A percentile compares a stretch with the other conserved stretches of the same genome.
phyloP scores from a whole-genome alignment of 2,329 filamentous ascomycete species.

The Curvularia eragrostidis region DNA sequence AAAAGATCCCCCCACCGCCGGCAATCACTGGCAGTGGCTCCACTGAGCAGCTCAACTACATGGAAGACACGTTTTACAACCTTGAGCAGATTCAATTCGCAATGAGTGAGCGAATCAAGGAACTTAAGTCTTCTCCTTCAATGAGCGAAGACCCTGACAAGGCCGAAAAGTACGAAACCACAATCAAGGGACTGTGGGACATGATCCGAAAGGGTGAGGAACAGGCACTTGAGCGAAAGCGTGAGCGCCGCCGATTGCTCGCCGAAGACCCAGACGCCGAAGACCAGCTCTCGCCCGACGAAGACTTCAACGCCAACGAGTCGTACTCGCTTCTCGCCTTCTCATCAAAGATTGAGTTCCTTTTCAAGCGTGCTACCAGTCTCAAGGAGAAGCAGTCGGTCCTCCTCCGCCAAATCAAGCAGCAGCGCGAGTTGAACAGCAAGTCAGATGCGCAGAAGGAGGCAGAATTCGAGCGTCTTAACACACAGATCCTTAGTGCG shows the following conservation, averaged over 20 bases:
- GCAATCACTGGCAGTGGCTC: constrained; percentile 63
- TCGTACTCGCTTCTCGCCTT: constrained; percentile 78
- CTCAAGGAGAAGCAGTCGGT: constrained; percentile 89
- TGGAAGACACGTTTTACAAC: constrained; percentile 66
- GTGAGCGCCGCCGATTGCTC: constrained; percentile 41
- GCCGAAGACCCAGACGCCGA: constrained; percentile 65
- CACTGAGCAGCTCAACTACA: constrained; percentile 71
- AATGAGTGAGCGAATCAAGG: constrained; percentile 38
- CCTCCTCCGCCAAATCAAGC: constrained; percentile 89
- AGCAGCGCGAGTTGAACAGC: constrained; percentile 90
- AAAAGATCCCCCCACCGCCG: constrained; percentile 65
- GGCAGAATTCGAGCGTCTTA: constrained; percentile 50
- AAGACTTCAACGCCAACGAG: constrained; percentile 62
- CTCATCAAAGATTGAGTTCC: constrained; percentile 76
- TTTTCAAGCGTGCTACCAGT: constrained; percentile 77
- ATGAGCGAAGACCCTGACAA: constrained; percentile 36
- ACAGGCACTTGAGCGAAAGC: constrained; percentile 49
- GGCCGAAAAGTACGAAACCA: constrained; percentile 57
- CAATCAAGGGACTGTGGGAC: constrained; percentile 60
- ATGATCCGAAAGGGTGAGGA: constrained; percentile 56
- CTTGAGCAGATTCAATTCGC: constrained; percentile 46
- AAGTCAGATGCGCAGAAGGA: constrained; percentile 71
- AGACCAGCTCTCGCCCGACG: constrained; percentile 67
- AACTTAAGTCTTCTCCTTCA: constrained; percentile 30
- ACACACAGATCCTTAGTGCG: constrained; percentile 50